phyloP scores from a whole-genome alignment of 2,329 filamentous ascomycete species.

The Botryotinia globosa region DNA sequence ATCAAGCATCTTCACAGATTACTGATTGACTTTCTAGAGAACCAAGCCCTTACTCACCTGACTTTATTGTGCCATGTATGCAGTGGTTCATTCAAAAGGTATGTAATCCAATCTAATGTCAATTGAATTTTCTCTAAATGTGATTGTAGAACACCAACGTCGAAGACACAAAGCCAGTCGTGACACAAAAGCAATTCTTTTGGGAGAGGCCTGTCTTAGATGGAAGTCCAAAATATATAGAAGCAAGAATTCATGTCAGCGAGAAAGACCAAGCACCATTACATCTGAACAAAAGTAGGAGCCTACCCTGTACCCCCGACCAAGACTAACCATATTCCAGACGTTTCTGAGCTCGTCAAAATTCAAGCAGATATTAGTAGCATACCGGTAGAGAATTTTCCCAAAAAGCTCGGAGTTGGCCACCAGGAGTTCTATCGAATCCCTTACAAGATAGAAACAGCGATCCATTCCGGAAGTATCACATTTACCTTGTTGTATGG shows the following conservation, averaged over 20 bases:
- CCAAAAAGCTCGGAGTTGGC: neutral
- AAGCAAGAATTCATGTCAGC: neutral
- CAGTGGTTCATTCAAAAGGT: constrained; percentile 2
- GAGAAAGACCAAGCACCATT: neutral
- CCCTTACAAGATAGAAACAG: neutral
- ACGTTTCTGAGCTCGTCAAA: neutral
- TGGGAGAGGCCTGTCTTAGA: neutral
- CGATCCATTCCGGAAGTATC: neutral
- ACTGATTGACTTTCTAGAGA: neutral
- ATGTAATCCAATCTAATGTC: neutral
- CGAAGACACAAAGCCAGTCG: neutral
- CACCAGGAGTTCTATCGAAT: neutral
- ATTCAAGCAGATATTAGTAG: constrained; percentile 7
- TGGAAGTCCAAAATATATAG: neutral
- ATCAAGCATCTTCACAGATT: neutral
- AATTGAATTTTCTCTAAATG: neutral
- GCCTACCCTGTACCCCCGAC: neutral
- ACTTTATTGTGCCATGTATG: neutral
- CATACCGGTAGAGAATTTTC: neutral
- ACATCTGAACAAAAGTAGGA: neutral
- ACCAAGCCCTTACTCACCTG: neutral
- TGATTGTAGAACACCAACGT: neutral
- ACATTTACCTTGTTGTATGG: neutral
- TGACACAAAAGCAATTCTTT: neutral
- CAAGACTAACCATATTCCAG: neutral